These are phyloP conservation scores for Austroboletus rostrupii DNA, from an alignment of 1,284 basidiomycete genomes.

Conservation along the genomic window DNA sequence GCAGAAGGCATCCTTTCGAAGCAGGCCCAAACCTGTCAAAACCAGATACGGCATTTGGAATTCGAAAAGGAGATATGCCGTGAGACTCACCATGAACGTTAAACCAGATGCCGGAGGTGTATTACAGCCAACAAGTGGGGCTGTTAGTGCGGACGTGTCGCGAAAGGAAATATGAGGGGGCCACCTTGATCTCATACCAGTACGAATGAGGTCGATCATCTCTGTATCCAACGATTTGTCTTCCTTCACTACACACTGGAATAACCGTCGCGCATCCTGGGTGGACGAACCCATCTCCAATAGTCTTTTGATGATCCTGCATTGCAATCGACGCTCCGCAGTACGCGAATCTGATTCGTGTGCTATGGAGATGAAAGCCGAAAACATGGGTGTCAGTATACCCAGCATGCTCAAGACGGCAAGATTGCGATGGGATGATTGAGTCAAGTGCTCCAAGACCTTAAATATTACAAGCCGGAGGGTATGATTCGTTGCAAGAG, in stretches of 20 bases:
- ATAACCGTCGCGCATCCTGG: constrained; percentile 53
- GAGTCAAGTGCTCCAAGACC: constrained; percentile 57
- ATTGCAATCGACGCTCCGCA: constrained; percentile 48
- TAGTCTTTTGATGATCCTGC: constrained; percentile 58
- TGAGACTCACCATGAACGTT: constrained; percentile 58
- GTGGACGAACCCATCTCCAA: constrained; percentile 70
- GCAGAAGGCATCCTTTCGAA: constrained; percentile 52
- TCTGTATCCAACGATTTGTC: constrained; percentile 52
- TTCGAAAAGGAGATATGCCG: neutral
- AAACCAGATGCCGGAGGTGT: constrained; percentile 58
- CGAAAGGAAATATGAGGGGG: constrained; percentile 70
- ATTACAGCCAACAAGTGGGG: constrained; percentile 41
- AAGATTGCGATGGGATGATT: constrained; percentile 61
- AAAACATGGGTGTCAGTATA: constrained; percentile 52
- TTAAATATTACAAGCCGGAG: constrained; percentile 54
- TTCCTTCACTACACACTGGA: constrained; percentile 52
- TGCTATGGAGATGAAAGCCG: constrained; percentile 22
- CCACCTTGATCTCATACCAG: constrained; percentile 68
- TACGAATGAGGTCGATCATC: constrained; percentile 63
- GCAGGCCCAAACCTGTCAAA: constrained; percentile 61
- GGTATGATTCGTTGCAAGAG: constrained; percentile 24
- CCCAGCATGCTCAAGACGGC: constrained; percentile 58
- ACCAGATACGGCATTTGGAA: neutral
- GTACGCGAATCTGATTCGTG: constrained; percentile 1
- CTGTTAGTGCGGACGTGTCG: constrained; percentile 44